A percentile compares a stretch with the other conserved stretches of the same genome.
These are phyloP conservation scores for Casuarina cunninghamiana DNA, from an alignment of 306 rosid species.

Conservation along the genomic window DNA sequence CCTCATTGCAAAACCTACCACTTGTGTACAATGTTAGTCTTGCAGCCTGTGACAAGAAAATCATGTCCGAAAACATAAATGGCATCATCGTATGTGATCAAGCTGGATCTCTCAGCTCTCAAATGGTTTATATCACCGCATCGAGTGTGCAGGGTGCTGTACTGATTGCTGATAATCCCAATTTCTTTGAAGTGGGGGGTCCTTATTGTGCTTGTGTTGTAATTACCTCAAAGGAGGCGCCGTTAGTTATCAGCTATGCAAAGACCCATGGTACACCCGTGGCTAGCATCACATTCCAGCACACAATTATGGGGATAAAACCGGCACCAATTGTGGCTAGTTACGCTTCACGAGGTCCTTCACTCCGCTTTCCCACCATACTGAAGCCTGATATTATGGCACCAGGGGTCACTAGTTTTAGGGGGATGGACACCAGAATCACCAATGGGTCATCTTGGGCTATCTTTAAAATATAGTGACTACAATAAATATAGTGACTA, in stretches of 20 bases:
- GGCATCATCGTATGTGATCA: conserved; percentile 2
- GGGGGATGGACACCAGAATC: neutral
- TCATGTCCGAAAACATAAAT: neutral
- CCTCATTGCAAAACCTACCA: neutral
- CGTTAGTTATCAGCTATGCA: neutral
- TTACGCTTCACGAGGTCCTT: neutral
- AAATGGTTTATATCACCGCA: too few relatives aligned
- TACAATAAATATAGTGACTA: neutral
- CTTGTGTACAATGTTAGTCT: neutral
- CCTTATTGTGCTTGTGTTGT: neutral
- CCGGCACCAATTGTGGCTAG: conserved; percentile 6
- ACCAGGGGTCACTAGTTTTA: neutral
- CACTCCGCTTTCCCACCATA: neutral
- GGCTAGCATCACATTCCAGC: neutral
- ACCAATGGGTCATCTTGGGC: too few relatives aligned
- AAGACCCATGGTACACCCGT: neutral
- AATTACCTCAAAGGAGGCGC: neutral
- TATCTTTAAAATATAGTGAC: neutral
- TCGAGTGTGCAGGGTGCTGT: neutral
- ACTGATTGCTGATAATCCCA: neutral
- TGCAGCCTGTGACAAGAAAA: neutral
- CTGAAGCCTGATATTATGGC: conserved; percentile 23
- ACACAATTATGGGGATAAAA: neutral
- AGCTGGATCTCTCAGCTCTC: neutral
- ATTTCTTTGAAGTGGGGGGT: neutral